These are phyloP conservation scores for Gremmenia infestans DNA, from an alignment of 2,329 filamentous ascomycete genomes.

Conservation along the genomic window DNA sequence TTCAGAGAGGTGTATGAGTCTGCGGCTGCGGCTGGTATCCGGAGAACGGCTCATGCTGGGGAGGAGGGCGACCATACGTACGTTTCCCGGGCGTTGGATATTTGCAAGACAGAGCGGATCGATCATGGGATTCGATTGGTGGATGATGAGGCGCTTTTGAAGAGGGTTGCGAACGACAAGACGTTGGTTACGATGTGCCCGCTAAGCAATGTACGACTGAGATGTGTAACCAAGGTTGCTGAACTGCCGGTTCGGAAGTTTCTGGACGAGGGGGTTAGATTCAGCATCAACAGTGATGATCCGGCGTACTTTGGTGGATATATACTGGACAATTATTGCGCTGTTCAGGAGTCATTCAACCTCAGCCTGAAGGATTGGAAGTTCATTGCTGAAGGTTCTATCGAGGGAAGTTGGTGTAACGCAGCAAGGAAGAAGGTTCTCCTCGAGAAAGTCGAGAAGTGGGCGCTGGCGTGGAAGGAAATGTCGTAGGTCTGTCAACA, in stretches of 20 bases:
- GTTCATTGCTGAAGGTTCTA: slow-evolving; percentile 54
- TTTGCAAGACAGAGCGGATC: slow-evolving; percentile 59
- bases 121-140: slow-evolving; percentile 68
- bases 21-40: slow-evolving; percentile 48
- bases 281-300: slow-evolving; percentile 45
- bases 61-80: slow-evolving; percentile 68
- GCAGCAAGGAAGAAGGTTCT: slow-evolving; percentile 57
- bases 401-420: slow-evolving; percentile 66
- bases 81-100: slow-evolving; percentile 58
- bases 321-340: slow-evolving; percentile 69
- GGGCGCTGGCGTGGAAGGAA: slow-evolving; percentile 27
- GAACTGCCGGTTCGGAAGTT: slow-evolving; percentile 42
- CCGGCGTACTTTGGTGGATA: slow-evolving; percentile 64
- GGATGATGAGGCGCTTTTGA: slow-evolving; percentile 54
- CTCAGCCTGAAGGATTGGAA: slow-evolving; percentile 63
- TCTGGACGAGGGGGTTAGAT: slow-evolving; percentile 40
- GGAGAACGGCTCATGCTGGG: slow-evolving; percentile 68
- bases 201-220: slow-evolving; percentile 62
- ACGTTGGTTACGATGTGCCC: slow-evolving; percentile 69
- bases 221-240: slow-evolving; percentile 37
- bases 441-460: slow-evolving; percentile 40
- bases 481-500: not conserved
- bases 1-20: slow-evolving; percentile 58
- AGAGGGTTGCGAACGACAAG: slow-evolving; percentile 49
- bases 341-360: slow-evolving; percentile 66